phyloP scores from a whole-genome alignment of 192 early-diverging fungal genomes.

The Chytriomyces hyalinus region DNA sequence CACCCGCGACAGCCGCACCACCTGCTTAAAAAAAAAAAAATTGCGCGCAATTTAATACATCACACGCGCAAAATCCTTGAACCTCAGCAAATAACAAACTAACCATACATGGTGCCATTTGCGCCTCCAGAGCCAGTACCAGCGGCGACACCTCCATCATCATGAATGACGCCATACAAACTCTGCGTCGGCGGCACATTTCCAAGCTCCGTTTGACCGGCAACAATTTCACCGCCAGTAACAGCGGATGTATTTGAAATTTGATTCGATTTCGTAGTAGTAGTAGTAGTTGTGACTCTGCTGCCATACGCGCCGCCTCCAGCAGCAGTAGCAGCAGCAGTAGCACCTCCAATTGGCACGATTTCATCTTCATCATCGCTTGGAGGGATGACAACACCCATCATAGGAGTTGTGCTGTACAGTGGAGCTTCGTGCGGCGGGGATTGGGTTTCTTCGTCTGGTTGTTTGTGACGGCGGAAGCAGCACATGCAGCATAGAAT shows the following conservation, averaged over 20 bases:
- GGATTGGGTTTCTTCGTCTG: too few relatives aligned
- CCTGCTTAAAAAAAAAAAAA: too few relatives aligned
- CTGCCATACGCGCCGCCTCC: too few relatives aligned
- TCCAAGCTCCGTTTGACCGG: neutral
- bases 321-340: too few relatives aligned
- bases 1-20: conserved; percentile 4
- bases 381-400: too few relatives aligned
- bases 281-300: neutral
- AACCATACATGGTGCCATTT: neutral
- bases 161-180: neutral
- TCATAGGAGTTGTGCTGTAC: too few relatives aligned
- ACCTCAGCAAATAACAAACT: neutral
- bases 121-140: neutral
- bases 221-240: neutral
- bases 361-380: neutral
- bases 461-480: too few relatives aligned
- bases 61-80: neutral
- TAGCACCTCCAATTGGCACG: neutral
- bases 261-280: neutral
- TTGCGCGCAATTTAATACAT: neutral
- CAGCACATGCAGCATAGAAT: neutral
- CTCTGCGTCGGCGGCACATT: neutral
- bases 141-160: neutral
- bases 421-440: too few relatives aligned
- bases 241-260: neutral